phyloP scores from a whole-genome alignment of 345 rosid species.

The Eucalyptus pauciflora region DNA sequence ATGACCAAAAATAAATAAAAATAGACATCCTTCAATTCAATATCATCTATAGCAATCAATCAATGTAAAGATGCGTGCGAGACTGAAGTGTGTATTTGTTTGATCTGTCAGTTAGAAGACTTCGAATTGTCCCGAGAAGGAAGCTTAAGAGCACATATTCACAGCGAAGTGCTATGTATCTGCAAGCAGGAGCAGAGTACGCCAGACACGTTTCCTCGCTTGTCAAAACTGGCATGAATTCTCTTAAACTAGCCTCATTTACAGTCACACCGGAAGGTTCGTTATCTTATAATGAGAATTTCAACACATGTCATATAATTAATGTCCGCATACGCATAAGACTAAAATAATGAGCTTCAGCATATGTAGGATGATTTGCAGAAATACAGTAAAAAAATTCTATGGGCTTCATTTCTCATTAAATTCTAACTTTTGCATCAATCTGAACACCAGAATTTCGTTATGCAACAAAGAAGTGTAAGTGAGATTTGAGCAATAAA shows the following conservation, averaged over 20 bases:
- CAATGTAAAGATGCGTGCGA: background rate
- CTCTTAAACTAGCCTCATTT: conserved; percentile 61
- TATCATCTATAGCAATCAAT: background rate
- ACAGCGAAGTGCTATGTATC: conserved; percentile 50
- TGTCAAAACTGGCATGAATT: conserved; percentile 70
- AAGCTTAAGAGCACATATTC: conserved; percentile 67
- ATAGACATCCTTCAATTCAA: background rate
- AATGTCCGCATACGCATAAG: background rate
- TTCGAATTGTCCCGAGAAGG: conserved; percentile 64
- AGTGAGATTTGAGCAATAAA: background rate
- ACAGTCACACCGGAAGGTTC: conserved; percentile 64
- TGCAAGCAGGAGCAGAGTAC: conserved; percentile 76
- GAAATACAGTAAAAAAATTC: background rate
- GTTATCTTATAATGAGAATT: background rate
- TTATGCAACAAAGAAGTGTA: background rate
- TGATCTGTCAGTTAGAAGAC: conserved; percentile 46
- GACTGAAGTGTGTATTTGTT: background rate
- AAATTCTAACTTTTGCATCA: background rate
- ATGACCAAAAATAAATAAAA: background rate
- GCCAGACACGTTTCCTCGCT: conserved; percentile 67
- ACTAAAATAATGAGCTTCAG: background rate
- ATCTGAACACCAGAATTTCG: background rate
- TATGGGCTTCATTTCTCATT: background rate
- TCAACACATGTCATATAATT: background rate
- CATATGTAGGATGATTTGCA: background rate